Percentiles rank a stretch among this genome's conserved stretches.
Evolutionary conservation across 208 protist species (phyloP).

Genomic region (Wallacemonas collosoma): DNA sequence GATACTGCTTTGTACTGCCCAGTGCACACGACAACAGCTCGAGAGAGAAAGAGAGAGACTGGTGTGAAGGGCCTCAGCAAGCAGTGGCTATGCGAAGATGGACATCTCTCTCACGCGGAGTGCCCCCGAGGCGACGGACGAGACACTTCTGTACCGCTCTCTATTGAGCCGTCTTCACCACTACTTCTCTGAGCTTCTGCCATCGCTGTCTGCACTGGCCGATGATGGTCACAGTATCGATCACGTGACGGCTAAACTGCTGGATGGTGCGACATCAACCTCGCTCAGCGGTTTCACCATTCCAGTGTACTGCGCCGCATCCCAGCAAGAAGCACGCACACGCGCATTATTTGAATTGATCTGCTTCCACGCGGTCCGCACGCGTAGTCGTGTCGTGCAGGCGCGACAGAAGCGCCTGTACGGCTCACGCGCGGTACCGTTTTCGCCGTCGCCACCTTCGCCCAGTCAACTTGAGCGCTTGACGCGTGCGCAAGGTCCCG

Average conservation of each 20-base stretch:
- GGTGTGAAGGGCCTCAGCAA: background rate
- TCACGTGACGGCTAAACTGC: conserved; percentile 1
- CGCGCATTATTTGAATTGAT: background rate
- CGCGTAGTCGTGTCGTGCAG: background rate
- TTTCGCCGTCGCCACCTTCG: background rate
- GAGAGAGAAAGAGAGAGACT: background rate
- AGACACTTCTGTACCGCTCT: background rate
- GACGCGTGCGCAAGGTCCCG: no score
- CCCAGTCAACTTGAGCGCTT: no score
- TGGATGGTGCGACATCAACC: background rate
- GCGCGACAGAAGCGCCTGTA: conserved; percentile 1
- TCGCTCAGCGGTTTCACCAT: conserved; percentile 5
- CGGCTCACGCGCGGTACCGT: background rate
- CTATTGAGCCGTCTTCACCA: background rate
- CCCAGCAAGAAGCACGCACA: background rate
- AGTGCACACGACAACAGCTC: background rate
- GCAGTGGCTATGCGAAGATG: background rate
- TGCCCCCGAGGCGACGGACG: background rate
- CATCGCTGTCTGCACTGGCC: background rate
- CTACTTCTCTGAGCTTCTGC: conserved; percentile 2
- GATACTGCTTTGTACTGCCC: background rate
- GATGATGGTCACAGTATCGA: conserved; percentile 8
- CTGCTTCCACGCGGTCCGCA: background rate
- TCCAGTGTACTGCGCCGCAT: conserved; percentile 6
- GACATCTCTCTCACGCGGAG: background rate